A percentile compares a stretch with the other conserved stretches of the same genome.
phyloP scores from a whole-genome alignment of 345 rosid genomes.

The Aethionema arabicum region DNA sequence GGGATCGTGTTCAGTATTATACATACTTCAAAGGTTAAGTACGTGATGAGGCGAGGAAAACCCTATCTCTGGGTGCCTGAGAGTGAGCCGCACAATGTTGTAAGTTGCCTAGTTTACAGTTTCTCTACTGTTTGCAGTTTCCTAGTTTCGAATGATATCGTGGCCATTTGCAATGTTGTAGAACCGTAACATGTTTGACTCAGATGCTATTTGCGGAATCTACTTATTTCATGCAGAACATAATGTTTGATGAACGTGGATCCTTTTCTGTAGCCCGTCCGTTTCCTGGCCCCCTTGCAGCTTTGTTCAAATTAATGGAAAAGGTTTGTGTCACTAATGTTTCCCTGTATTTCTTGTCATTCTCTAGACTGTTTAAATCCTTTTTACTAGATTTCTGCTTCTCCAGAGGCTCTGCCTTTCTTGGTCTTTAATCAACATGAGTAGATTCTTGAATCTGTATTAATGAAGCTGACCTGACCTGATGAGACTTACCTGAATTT shows the following conservation, averaged over 20 bases:
- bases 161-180: not conserved
- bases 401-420: not conserved
- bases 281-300: constrained; percentile 64
- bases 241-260: constrained; percentile 76
- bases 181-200: constrained; percentile 3
- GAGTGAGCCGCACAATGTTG: constrained; percentile 74
- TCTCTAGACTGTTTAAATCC: constrained; percentile 9
- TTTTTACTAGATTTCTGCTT: not conserved
- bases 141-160: constrained; percentile 11
- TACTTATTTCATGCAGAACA: constrained; percentile 48
- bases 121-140: not conserved
- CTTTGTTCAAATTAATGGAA: constrained; percentile 51
- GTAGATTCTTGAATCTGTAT: not conserved
- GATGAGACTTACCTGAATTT: constrained; percentile 27
- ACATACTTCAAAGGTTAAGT: constrained; percentile 77
- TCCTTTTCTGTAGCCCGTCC: constrained; percentile 72
- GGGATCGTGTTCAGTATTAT: constrained; percentile 44
- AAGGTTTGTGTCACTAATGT: constrained; percentile 48
- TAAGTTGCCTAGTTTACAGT: constrained; percentile 40
- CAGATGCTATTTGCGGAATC: not conserved
- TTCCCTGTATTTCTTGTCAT: constrained; percentile 17
- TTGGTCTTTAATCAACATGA: not conserved
- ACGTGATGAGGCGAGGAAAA: constrained; percentile 66
- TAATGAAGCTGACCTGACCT: not conserved
- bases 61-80: constrained; percentile 85